phyloP scores from a whole-genome alignment of 108 stramenopile species.

The Thalassiosira profunda region DNA sequence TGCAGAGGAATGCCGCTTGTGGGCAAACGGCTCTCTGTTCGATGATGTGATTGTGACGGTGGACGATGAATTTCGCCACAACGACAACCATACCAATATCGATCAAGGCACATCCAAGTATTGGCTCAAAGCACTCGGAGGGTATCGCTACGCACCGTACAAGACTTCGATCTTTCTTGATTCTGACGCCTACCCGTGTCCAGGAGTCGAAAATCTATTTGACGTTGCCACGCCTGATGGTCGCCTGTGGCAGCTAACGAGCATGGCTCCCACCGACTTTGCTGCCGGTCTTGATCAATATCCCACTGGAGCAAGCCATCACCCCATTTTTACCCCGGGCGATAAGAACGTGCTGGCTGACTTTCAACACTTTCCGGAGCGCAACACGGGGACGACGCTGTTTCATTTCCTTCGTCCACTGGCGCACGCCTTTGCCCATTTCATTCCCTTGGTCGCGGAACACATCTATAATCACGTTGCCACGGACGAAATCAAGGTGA shows the following conservation, averaged over 20 bases:
- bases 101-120: background rate
- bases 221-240: background rate
- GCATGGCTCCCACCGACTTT: constrained; percentile 1
- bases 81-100: background rate
- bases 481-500: background rate
- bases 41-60: constrained; percentile 7
- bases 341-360: constrained; percentile 3
- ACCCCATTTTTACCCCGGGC: constrained; percentile 4
- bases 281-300: constrained; percentile 19
- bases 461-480: constrained; percentile 7
- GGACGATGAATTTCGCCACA: background rate
- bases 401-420: constrained; percentile 4
- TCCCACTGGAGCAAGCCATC: background rate
- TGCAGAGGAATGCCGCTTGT: constrained; percentile 6
- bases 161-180: constrained; percentile 10
- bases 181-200: constrained; percentile 15
- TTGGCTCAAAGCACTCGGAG: background rate
- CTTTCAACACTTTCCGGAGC: background rate
- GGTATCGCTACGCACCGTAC: constrained; percentile 12
- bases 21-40: background rate
- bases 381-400: constrained; percentile 11
- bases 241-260: constrained; percentile 2
- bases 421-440: constrained; percentile 21
- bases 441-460: constrained; percentile 15
- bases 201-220: constrained; percentile 16